These are phyloP conservation scores for Zea luxurians DNA, from an alignment of 176 grass and related monocot species.

Conservation along the genomic window DNA sequence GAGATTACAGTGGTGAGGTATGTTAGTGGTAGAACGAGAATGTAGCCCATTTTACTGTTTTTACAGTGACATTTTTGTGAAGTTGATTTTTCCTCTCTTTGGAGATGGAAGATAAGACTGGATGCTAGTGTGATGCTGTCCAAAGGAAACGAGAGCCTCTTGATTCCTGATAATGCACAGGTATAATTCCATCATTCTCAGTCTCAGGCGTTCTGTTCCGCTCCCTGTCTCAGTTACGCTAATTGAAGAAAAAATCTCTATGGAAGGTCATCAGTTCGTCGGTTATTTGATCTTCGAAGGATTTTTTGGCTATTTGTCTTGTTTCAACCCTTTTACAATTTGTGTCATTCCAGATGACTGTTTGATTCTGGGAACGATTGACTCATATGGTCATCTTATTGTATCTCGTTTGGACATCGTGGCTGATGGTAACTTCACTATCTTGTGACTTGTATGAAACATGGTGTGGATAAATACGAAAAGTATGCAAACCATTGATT, in stretches of 20 bases:
- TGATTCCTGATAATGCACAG: slow-evolving; percentile 80
- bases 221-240: neutral
- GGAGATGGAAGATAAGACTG: slow-evolving; percentile 68
- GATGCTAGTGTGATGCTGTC: slow-evolving; percentile 47
- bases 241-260: slow-evolving; percentile 26
- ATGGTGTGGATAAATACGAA: neutral
- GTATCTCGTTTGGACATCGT: slow-evolving; percentile 63
- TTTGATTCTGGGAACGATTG: slow-evolving; percentile 86
- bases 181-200: slow-evolving; percentile 30
- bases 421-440: slow-evolving; percentile 69
- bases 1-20: neutral
- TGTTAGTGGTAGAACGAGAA: neutral
- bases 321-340: slow-evolving; percentile 19
- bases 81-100: slow-evolving; percentile 33
- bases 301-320: neutral
- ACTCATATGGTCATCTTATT: slow-evolving; percentile 84
- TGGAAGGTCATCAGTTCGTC: slow-evolving; percentile 79
- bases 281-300: slow-evolving; percentile 23
- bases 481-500: neutral
- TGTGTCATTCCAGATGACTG: slow-evolving; percentile 52
- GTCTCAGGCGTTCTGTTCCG: slow-evolving; percentile 2
- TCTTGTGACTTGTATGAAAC: slow-evolving; percentile 4
- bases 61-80: neutral
- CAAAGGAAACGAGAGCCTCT: slow-evolving; percentile 83
- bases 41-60: neutral